Base-by-base conservation (phyloP, 2,329 filamentous ascomycete species). In the Aspergillus flavus region DNA sequence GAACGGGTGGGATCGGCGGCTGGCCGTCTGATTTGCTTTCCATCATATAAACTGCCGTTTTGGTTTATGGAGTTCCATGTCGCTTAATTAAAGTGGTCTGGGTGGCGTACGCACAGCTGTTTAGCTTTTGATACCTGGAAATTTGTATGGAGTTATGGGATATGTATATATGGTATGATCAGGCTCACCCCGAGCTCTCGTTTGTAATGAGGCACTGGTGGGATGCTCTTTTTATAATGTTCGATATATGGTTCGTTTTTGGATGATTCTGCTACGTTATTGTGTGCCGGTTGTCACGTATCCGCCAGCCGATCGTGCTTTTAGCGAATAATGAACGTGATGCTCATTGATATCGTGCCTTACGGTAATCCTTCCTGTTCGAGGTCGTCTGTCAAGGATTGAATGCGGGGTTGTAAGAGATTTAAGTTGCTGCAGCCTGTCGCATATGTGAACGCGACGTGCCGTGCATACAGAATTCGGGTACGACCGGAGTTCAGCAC, bases 1-100 rank as follows among this genome's bases (percentile, higher is more conserved):
- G 26, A 69, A 71, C 57, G 71, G 73, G 10, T 77, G 75, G 75
- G 72, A 76, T 64, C 72, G 72, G 71, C 75, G 73, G 63, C 68
- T 77, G 68, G 73, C 71, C 61, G 73, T 74, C 55, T 76, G 48
- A 71, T 21, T 26, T 57, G 52, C 21, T 23, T 23, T 46, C 36
- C 21, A 23, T 21, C 21, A n/a, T 36, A 9, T 45, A 30, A 12
- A 21, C 23, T 56, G 16, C 23, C n/a, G 50, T n/a, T 21, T 53
- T 23, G 10, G 19, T 26, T 43, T 10, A 32, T 43, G 23, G 52
- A 14, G 36, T 48, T 43, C 41, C 23, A 16, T 60, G 16, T n/a
- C 28, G 9, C 48, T 54, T 53, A 12, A 39, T 48, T 53, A 12
- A 32, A 52, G 28, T 52, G 28, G 36, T 58, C 5, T 32, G n/a